phyloP scores from a whole-genome alignment of 805 yeast species.

The Debaryomyces prosopidis region DNA sequence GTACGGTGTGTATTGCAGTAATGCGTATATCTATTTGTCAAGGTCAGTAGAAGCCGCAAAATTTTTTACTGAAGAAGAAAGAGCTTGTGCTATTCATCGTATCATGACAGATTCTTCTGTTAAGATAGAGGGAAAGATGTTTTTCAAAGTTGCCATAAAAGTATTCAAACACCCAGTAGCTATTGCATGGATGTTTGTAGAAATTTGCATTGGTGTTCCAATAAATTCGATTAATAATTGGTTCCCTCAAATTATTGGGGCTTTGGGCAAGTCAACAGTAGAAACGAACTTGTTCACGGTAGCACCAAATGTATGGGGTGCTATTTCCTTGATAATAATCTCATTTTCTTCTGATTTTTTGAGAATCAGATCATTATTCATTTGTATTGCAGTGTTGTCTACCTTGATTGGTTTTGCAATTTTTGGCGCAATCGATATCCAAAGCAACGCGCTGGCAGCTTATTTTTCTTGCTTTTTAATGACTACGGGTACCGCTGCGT shows the following conservation, averaged over 20 bases:
- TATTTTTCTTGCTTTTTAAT: constrained; percentile 46
- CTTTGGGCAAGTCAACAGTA: constrained; percentile 40
- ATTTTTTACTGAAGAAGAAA: constrained; percentile 43
- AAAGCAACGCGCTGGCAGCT: constrained; percentile 38
- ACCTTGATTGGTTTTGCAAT: constrained; percentile 49
- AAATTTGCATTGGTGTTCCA: constrained; percentile 49
- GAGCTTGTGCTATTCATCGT: constrained; percentile 35
- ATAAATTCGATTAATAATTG: constrained; percentile 48
- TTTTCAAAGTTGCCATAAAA: constrained; percentile 40
- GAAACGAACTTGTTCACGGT: constrained; percentile 45
- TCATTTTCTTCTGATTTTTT: constrained; percentile 43
- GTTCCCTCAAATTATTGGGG: constrained; percentile 47
- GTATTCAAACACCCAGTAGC: constrained; percentile 48
- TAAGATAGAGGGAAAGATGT: constrained; percentile 31
- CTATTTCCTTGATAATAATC: constrained; percentile 38
- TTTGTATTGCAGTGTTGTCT: constrained; percentile 35
- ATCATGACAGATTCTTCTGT: constrained; percentile 48
- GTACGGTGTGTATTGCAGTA: constrained; percentile 36
- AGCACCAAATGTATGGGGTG: constrained; percentile 52
- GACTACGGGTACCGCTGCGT: constrained; percentile 52
- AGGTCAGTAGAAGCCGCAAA: constrained; percentile 33
- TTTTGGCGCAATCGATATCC: constrained; percentile 45
- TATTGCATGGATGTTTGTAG: constrained; percentile 45
- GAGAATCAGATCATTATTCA: constrained; percentile 37
- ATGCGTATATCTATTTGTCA: constrained; percentile 37